Evolutionary conservation across 2,329 filamentous ascomycete genomes (phyloP).

Genomic region (Dactylella cylindrospora): DNA sequence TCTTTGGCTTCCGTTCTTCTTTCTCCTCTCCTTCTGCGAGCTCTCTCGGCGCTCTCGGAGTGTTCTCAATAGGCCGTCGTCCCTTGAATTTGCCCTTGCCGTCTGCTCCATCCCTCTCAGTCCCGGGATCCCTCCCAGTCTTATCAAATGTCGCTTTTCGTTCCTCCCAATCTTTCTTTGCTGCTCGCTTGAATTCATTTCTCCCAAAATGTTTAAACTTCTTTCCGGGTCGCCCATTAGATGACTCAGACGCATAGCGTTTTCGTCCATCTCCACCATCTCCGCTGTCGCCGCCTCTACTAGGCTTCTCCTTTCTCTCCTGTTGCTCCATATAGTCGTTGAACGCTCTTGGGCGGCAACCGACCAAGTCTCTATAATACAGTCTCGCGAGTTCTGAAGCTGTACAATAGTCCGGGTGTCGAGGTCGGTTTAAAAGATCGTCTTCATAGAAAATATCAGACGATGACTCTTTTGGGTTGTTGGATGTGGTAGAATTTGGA

Average conservation of each 20-base stretch:
- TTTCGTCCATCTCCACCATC: constrained; percentile 17
- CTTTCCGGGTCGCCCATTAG: constrained; percentile 15
- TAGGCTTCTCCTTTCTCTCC: constrained; percentile 12
- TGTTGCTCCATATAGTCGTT: constrained; percentile 40
- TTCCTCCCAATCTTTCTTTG: constrained; percentile 36
- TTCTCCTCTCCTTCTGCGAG: constrained; percentile 42
- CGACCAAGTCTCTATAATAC: constrained; percentile 28
- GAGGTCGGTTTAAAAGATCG: constrained; percentile 3
- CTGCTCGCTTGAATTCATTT: constrained; percentile 32
- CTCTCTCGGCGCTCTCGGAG: constrained; percentile 9
- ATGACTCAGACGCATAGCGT: constrained; percentile 5
- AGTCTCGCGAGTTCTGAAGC: not conserved
- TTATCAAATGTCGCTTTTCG: constrained; percentile 14
- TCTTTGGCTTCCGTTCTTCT: constrained; percentile 85
- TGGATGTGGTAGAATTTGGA: not conserved
- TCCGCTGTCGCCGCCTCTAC: constrained; percentile 5
- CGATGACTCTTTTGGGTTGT: not conserved
- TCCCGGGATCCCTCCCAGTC: constrained; percentile 8
- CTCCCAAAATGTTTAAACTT: constrained; percentile 36
- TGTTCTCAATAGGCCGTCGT: constrained; percentile 13
- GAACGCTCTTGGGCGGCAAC: constrained; percentile 29
- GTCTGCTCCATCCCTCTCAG: not conserved
- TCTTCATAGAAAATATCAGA: constrained; percentile 23
- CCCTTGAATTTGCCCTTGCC: constrained; percentile 1
- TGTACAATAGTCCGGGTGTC: constrained; percentile 7